Conservation (phyloP, 306 rosid species). For the Cucumis melo region DNA sequence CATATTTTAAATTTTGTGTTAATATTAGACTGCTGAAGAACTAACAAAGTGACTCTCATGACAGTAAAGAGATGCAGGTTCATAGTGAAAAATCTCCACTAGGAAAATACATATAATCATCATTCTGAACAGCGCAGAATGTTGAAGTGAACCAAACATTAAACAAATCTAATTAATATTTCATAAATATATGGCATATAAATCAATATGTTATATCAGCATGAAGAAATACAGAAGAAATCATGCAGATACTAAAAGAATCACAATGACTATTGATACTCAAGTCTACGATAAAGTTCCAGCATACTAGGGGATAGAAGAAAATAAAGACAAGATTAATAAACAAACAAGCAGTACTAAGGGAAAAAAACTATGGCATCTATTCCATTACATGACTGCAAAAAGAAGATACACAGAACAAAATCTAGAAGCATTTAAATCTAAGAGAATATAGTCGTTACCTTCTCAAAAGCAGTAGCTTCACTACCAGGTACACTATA, state of each 20-base stretch:
- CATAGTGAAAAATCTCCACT: background rate
- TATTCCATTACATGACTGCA: background rate
- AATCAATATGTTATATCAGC: background rate
- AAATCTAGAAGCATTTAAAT: background rate
- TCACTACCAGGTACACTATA: constrained; percentile 92
- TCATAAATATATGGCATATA: background rate
- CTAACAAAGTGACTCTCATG: background rate
- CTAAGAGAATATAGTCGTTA: constrained; percentile 12
- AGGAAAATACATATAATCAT: too few species aligned
- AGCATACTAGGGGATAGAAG: background rate
- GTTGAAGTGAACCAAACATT: background rate
- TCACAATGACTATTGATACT: background rate
- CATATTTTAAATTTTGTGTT: background rate
- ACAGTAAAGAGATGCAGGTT: background rate
- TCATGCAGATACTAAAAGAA: background rate
- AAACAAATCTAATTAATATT: background rate
- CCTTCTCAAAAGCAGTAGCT: constrained; percentile 87
- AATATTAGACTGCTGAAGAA: background rate
- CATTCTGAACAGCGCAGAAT: background rate
- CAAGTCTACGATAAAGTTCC: background rate
- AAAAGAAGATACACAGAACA: background rate
- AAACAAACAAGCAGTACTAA: background rate
- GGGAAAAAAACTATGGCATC: background rate
- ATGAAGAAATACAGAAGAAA: background rate
- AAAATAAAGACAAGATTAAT: background rate